Evolutionary conservation across 164 flowering plant species (phyloP).

Genomic region (Piper betle): DNA sequence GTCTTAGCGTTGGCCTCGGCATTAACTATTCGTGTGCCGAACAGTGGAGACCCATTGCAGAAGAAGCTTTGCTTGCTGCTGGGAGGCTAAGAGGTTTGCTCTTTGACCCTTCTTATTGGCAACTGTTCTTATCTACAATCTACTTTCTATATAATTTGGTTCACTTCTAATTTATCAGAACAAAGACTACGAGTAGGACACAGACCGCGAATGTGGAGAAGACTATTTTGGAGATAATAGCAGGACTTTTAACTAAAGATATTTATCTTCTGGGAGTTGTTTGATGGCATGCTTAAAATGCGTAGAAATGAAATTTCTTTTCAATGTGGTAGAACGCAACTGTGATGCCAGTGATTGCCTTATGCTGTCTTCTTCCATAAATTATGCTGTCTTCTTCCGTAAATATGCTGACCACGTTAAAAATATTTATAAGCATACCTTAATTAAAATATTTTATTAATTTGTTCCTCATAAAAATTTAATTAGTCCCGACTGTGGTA

Average conservation of each 20-base stretch:
- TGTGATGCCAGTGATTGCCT: too few species aligned
- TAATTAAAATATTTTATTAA: too few species aligned
- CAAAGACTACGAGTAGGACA: not conserved
- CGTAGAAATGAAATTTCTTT: too few species aligned
- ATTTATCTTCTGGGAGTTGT: not conserved
- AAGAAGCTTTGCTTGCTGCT: slow-evolving; percentile 60
- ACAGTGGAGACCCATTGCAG: slow-evolving; percentile 92
- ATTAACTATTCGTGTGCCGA: slow-evolving; percentile 84
- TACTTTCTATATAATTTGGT: too few species aligned
- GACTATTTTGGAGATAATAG: not conserved
- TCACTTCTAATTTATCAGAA: not conserved
- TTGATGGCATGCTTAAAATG: not conserved
- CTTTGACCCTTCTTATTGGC: not conserved
- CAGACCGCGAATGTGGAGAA: not conserved
- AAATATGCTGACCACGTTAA: too few species aligned
- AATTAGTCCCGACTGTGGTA: too few species aligned
- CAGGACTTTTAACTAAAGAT: not conserved
- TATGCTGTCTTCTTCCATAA: too few species aligned
- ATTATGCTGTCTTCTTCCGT: too few species aligned
- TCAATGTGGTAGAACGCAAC: too few species aligned
- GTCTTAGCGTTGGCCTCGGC: slow-evolving; percentile 89
- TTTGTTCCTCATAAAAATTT: too few species aligned
- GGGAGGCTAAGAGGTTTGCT: slow-evolving; percentile 49
- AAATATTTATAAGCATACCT: too few species aligned
- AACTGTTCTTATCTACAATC: not conserved